Percentiles rank a stretch among this genome's conserved stretches.
These are phyloP conservation scores for Lipomyces yamadae DNA, from an alignment of 805 yeast species.

Conservation along the genomic window DNA sequence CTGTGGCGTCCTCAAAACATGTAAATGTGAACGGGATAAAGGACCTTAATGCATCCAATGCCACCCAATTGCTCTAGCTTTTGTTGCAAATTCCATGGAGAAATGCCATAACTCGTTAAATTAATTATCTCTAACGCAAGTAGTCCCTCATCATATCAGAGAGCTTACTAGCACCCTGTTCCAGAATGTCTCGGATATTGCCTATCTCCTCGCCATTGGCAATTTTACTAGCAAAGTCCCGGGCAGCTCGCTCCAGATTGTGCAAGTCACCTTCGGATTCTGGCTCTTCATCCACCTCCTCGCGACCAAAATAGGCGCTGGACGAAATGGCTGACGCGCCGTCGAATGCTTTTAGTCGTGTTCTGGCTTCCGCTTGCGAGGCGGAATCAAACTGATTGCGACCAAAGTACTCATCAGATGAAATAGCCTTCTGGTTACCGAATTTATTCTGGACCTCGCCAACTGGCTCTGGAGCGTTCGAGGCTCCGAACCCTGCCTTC, in stretches of 20 bases:
- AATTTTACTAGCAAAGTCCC: conserved; percentile 70
- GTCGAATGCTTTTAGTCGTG: conserved; percentile 78
- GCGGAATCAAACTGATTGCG: conserved; percentile 80
- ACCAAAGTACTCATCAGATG: conserved; percentile 94
- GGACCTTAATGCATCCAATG: not conserved
- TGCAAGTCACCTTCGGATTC: conserved; percentile 45
- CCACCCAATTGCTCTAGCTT: not conserved
- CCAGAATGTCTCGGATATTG: conserved; percentile 86
- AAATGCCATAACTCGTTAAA: not conserved
- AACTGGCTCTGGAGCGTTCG: conserved; percentile 44
- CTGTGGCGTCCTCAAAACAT: not conserved
- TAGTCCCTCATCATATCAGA: conserved; percentile 84
- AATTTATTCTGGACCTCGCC: conserved; percentile 56
- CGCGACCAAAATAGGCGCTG: conserved; percentile 88
- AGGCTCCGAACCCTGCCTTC: conserved; percentile 52
- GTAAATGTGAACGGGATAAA: not conserved
- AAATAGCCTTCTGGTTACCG: conserved; percentile 90
- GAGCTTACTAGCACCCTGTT: conserved; percentile 89
- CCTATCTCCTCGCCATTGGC: conserved; percentile 84
- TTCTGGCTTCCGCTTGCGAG: conserved; percentile 76
- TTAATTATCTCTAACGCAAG: conserved; percentile 20
- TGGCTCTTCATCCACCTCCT: conserved; percentile 57
- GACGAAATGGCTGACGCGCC: conserved; percentile 94
- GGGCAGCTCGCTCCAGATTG: conserved; percentile 62
- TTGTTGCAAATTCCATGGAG: conserved; percentile 1